Conservation (phyloP, 164 flowering plant species). For the Vitis riparia region DNA sequence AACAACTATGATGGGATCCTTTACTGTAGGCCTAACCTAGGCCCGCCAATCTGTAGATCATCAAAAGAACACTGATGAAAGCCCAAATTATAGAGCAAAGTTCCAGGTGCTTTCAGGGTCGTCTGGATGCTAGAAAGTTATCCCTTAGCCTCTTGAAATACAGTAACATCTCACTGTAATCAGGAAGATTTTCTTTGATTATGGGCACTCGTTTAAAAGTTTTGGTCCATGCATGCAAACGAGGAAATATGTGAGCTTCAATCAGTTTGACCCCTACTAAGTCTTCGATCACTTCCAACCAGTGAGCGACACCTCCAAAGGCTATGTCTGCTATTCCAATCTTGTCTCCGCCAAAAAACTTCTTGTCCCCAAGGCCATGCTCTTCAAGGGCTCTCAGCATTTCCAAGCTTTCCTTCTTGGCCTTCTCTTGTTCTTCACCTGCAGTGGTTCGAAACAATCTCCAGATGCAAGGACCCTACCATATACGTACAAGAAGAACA, state of each 20-base stretch:
- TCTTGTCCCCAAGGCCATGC: conserved; percentile 20
- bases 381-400: conserved; percentile 15
- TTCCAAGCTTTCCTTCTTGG: neutral
- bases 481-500: neutral
- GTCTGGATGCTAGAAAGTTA: too few species aligned
- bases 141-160: neutral
- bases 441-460: neutral
- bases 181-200: conserved; percentile 23
- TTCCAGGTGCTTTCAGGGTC: too few species aligned
- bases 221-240: conserved; percentile 11
- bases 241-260: conserved; percentile 7
- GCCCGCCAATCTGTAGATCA: too few species aligned
- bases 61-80: too few species aligned
- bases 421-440: conserved; percentile 19
- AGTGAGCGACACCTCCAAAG: conserved; percentile 11
- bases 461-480: too few species aligned
- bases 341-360: conserved; percentile 19
- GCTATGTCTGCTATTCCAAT: conserved; percentile 22
- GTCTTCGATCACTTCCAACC: conserved; percentile 9
- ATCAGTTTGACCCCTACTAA: conserved; percentile 1
- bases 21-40: too few species aligned
- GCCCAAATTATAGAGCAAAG: too few species aligned
- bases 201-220: conserved; percentile 13
- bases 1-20: too few species aligned
- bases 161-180: conserved; percentile 2